Base-by-base conservation (phyloP, 192 early-diverging fungal genomes). In the Coemansia sp. region DNA sequence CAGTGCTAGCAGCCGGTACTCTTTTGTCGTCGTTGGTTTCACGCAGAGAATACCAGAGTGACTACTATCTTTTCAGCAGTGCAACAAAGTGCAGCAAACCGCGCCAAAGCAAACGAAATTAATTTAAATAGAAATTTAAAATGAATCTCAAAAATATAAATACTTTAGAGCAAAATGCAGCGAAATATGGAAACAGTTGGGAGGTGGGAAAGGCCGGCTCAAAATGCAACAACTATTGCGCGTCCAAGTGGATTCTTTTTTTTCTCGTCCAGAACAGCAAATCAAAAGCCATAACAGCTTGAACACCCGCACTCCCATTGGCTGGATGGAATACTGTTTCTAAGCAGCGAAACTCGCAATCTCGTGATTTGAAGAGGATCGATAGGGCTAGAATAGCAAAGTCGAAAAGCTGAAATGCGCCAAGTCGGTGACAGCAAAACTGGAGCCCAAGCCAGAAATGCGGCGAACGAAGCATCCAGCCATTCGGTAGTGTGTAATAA, bases 401-500 rank as follows among this genome's bases (percentile, higher is more conserved):
- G 20, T 54, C 22, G 12, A 54, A 1, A 20, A 32, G 32, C 4
- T 32, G 4, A 32, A 32, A 32, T 32, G 32, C 32, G 32, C 32
- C 32, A 32, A 32, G 32, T 39, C 25, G 38, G 42, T 59, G 4
- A 32, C 55, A 14, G 44, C 65, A 43, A 17, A 46, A 8, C 6
- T 38, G 39, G 12, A 16, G 41, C 9, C n/a, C 14, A 67, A 25
- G 5, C n/a, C 44, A 11, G 56, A 9, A 14, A 67, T 49, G 12
- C 56, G 64, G 37, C 19, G 48, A 40, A 39, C 49, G 67, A 65
- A 76, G n/a, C 57, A 69, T 1, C 54, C 54, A 0, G 61, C 50
- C 69, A 71, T 48, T 13, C 10, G 43, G 59, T 76, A 76, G 25
- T 71, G 67, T 32, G 75, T 76, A 17, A 70, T 57, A 54, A 56